Evolutionary conservation across 495 filamentous ascomycete species (phyloP).

Genomic region (Neurospora discreta): DNA sequence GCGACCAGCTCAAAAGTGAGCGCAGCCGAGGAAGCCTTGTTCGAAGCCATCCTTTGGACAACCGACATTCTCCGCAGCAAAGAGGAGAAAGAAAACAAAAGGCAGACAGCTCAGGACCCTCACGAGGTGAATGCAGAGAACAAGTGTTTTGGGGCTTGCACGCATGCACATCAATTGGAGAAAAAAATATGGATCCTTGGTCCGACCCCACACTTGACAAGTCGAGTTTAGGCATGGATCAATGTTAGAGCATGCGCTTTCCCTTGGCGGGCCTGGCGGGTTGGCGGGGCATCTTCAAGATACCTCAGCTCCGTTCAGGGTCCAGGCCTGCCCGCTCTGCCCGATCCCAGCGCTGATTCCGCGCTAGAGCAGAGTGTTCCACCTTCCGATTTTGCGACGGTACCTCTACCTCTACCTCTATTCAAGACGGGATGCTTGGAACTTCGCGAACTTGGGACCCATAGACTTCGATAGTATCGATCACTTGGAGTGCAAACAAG

Average conservation of each 20-base stretch:
- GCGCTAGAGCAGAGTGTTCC: no score
- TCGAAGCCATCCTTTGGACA: slow-evolving; percentile 35
- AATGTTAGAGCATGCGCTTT: background rate
- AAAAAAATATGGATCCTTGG: background rate
- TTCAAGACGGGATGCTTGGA: no score
- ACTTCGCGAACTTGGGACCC: no score
- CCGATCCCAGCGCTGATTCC: no score
- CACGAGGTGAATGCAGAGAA: background rate
- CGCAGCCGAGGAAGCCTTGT: slow-evolving; percentile 40
- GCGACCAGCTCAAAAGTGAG: slow-evolving; percentile 72
- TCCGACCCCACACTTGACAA: background rate
- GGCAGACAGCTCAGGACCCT: background rate
- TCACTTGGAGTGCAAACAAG: no score
- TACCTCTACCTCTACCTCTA: no score
- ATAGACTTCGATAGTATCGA: no score
- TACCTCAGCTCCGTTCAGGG: background rate
- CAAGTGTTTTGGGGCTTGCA: background rate
- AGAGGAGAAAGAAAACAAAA: background rate
- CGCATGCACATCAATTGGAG: background rate
- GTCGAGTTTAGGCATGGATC: background rate
- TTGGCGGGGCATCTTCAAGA: no score
- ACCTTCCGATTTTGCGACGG: no score
- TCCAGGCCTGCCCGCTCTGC: background rate
- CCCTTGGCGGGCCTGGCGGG: no score
- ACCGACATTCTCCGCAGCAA: slow-evolving; percentile 15